phyloP scores from a whole-genome alignment of 192 early-diverging fungal genomes.

The Podila horticola region DNA sequence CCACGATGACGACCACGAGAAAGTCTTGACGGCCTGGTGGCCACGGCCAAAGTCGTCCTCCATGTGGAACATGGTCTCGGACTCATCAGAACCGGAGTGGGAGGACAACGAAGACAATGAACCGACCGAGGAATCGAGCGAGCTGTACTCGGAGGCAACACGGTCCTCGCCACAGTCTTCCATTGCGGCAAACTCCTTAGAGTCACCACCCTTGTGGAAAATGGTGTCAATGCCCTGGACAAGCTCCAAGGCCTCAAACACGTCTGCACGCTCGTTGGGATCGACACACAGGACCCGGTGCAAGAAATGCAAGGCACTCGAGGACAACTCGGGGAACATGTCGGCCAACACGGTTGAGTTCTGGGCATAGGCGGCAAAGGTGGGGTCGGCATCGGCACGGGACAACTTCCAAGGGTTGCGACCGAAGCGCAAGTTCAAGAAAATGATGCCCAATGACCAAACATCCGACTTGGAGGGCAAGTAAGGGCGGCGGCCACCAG shows the following conservation, averaged over 20 bases:
- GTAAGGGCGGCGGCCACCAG: constrained; percentile 52
- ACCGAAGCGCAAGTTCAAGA: constrained; percentile 80
- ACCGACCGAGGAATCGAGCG: constrained; percentile 1
- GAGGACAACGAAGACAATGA: constrained; percentile 13
- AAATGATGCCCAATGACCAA: constrained; percentile 83
- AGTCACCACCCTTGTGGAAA: constrained; percentile 12
- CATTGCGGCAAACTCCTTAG: constrained; percentile 10
- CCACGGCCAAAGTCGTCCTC: constrained; percentile 35
- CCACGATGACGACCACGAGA: constrained; percentile 3
- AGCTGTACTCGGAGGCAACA: not conserved
- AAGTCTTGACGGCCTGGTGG: constrained; percentile 3
- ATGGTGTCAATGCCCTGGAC: constrained; percentile 36
- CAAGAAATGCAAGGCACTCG: constrained; percentile 53
- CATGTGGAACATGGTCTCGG: constrained; percentile 44
- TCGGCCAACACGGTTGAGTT: constrained; percentile 60
- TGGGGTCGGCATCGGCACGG: constrained; percentile 56
- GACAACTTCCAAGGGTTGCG: constrained; percentile 85
- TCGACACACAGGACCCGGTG: constrained; percentile 55
- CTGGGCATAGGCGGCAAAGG: constrained; percentile 61
- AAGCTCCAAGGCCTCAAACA: constrained; percentile 45
- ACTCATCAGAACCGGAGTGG: constrained; percentile 6
- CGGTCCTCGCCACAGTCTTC: constrained; percentile 31
- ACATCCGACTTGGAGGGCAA: constrained; percentile 74
- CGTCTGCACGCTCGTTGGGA: constrained; percentile 56
- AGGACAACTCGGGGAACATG: constrained; percentile 65